phyloP scores from a whole-genome alignment of 2,329 filamentous ascomycete genomes.

The Parastagonospora avenae region DNA sequence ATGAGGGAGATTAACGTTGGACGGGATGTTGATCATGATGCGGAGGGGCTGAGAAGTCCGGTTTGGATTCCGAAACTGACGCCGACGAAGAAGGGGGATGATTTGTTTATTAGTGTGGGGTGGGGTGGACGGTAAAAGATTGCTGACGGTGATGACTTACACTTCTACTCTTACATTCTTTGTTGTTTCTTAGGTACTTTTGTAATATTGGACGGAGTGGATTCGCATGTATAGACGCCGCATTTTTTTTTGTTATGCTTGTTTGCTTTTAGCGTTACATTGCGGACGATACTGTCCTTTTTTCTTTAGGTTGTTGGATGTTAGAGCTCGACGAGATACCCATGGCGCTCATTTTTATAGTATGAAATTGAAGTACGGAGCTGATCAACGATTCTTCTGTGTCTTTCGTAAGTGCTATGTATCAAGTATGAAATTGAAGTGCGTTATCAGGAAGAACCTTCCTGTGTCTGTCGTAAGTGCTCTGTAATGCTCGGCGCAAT shows the following conservation, averaged over 20 bases:
- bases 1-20: constrained; percentile 25
- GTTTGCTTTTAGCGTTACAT: neutral
- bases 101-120: constrained; percentile 59
- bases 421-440: neutral
- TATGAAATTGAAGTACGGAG: neutral
- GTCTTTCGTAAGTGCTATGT: no score
- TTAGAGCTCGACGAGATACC: constrained; percentile 5
- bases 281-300: constrained; percentile 1
- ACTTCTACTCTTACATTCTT: constrained; percentile 4
- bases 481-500: neutral
- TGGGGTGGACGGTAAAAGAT: constrained; percentile 18
- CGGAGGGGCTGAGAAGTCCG: constrained; percentile 48
- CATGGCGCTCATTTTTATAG: constrained; percentile 3
- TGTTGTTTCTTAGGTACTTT: neutral
- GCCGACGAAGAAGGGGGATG: constrained; percentile 68
- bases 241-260: neutral
- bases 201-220: neutral
- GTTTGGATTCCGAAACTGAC: constrained; percentile 70
- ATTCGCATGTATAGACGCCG: constrained; percentile 4
- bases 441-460: neutral
- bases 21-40: constrained; percentile 18
- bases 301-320: neutral
- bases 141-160: constrained; percentile 3
- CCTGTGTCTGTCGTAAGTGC: no score
- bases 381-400: no score